Conservation (phyloP, 2,329 filamentous ascomycete genomes). For the Fusarium sacchari region DNA sequence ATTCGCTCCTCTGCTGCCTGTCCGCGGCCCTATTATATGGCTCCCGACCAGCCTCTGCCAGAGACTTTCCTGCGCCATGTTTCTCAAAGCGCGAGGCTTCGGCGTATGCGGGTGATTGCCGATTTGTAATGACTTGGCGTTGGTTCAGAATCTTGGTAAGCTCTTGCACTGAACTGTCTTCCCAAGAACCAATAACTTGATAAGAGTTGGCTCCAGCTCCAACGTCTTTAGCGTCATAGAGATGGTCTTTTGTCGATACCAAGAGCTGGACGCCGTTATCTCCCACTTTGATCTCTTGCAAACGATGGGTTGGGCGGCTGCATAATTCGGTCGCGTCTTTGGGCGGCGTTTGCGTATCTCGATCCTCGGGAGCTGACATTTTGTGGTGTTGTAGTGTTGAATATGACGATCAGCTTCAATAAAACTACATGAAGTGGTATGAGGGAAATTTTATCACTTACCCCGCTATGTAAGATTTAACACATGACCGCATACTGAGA, state of each 20-base stretch:
- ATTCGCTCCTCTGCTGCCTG: neutral
- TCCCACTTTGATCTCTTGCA: constrained; percentile 19
- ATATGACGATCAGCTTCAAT: neutral
- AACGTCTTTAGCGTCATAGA: constrained; percentile 29
- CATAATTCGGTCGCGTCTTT: neutral
- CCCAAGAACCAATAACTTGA: constrained; percentile 35
- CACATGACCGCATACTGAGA: neutral
- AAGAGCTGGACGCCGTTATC: constrained; percentile 32
- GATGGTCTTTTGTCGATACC: constrained; percentile 35
- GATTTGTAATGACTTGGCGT: neutral
- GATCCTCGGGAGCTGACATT: neutral
- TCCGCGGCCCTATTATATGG: neutral
- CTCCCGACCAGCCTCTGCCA: neutral
- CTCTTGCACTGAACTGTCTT: constrained; percentile 9
- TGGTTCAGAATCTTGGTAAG: constrained; percentile 5
- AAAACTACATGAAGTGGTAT: neutral
- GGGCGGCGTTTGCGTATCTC: neutral
- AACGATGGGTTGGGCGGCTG: neutral
- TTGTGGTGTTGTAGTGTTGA: neutral
- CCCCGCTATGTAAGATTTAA: neutral
- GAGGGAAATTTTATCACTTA: neutral
- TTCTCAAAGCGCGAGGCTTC: constrained; percentile 1
- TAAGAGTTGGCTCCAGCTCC: constrained; percentile 18
- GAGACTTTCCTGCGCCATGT: constrained; percentile 6
- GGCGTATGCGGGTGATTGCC: neutral